A percentile compares a stretch with the other conserved stretches of the same genome.
phyloP scores from a whole-genome alignment of 2,329 filamentous ascomycete species.

The Cryphonectria radicalis region DNA sequence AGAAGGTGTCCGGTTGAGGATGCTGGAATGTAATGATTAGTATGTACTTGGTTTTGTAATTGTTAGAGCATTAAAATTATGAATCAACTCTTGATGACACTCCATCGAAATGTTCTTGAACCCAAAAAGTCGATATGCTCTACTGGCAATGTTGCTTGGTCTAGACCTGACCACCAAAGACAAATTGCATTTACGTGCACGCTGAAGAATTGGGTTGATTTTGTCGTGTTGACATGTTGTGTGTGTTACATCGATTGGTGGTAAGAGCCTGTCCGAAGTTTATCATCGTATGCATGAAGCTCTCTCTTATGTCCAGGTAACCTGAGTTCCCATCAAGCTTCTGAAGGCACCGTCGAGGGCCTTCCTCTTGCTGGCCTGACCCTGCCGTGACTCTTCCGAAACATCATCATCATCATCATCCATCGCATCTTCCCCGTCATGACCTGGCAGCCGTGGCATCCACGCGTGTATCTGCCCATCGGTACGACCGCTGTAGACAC shows the following conservation, averaged over 20 bases:
- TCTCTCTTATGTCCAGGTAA: slow-evolving; percentile 58
- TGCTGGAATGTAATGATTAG: slow-evolving; percentile 2
- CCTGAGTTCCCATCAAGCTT: slow-evolving; percentile 72
- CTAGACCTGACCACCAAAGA: too few species aligned
- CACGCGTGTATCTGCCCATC: slow-evolving; percentile 85
- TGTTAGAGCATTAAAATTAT: background rate
- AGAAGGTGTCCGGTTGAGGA: slow-evolving; percentile 15
- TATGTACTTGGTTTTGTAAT: background rate
- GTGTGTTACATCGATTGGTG: too few species aligned
- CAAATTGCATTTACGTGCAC: too few species aligned
- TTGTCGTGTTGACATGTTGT: too few species aligned
- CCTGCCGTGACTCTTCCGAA: slow-evolving; percentile 51
- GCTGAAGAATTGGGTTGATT: too few species aligned
- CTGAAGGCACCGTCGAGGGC: slow-evolving; percentile 80
- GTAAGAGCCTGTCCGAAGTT: too few species aligned
- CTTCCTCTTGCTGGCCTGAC: slow-evolving; percentile 72
- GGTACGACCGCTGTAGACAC: slow-evolving; percentile 78
- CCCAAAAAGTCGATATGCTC: too few species aligned
- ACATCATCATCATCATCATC: slow-evolving; percentile 31
- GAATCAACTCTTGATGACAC: background rate
- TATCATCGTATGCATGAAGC: background rate
- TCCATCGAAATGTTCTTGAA: background rate
- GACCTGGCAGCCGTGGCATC: slow-evolving; percentile 59
- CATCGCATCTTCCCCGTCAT: slow-evolving; percentile 50
- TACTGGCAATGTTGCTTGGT: too few species aligned